Percentiles rank a stretch among this genome's conserved stretches.
Evolutionary conservation across 352 stramenopile species (phyloP).

Genomic region (Globisporangium takayamanum): DNA sequence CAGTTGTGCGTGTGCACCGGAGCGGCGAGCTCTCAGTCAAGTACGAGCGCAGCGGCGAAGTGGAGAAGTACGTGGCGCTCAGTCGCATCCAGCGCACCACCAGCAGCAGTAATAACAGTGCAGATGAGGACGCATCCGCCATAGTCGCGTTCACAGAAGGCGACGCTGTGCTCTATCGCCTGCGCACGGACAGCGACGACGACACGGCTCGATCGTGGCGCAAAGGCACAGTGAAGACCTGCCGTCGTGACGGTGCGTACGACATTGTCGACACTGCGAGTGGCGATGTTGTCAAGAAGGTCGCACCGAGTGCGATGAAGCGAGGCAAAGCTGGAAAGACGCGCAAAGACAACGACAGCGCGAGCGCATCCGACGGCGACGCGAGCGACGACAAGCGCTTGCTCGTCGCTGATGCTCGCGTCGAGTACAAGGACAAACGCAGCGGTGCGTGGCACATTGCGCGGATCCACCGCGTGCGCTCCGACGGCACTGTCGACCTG

Average conservation of each 20-base stretch:
- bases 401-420: slow-evolving; percentile 18
- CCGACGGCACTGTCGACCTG: slow-evolving; percentile 46
- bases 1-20: slow-evolving; percentile 29
- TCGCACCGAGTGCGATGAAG: slow-evolving; percentile 4
- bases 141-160: slow-evolving; percentile 19
- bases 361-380: slow-evolving; percentile 11
- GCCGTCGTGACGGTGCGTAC: slow-evolving; percentile 21
- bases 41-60: slow-evolving; percentile 23
- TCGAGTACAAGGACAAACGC: slow-evolving; percentile 34
- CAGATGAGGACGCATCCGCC: neutral
- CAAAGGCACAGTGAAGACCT: slow-evolving; percentile 22
- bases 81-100: slow-evolving; percentile 2
- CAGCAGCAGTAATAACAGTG: neutral
- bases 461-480: slow-evolving; percentile 25
- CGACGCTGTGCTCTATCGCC: slow-evolving; percentile 18
- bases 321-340: slow-evolving; percentile 15
- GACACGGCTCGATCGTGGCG: slow-evolving; percentile 16
- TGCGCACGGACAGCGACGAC: neutral
- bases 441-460: slow-evolving; percentile 28
- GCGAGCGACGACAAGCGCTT: slow-evolving; percentile 12
- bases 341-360: slow-evolving; percentile 9
- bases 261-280: slow-evolving; percentile 31
- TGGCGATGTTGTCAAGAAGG: slow-evolving; percentile 24
- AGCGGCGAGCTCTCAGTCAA: slow-evolving; percentile 32
- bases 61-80: slow-evolving; percentile 30